Evolutionary conservation across 1,284 basidiomycete species (phyloP).

Genomic region (Schizophyllum commune): DNA sequence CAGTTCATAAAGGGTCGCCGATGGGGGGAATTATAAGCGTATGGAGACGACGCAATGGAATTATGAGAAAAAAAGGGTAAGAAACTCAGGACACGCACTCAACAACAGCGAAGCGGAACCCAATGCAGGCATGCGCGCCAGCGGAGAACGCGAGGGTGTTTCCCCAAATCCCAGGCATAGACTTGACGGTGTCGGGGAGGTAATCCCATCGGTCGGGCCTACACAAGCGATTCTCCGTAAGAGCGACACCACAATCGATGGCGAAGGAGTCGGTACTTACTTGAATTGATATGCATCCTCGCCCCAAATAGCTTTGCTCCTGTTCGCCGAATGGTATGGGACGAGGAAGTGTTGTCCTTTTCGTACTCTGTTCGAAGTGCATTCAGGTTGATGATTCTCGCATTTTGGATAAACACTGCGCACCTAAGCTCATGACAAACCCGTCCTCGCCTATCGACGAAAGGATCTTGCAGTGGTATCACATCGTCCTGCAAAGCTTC

Average conservation of each 20-base stretch:
- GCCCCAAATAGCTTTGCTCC: conserved; percentile 10
- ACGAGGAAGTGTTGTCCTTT: conserved; percentile 11
- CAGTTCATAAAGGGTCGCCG: too few species aligned
- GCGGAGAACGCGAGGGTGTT: conserved; percentile 11
- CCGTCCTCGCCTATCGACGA: conserved; percentile 6
- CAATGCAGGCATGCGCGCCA: conserved; percentile 11
- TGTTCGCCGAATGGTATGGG: conserved; percentile 4
- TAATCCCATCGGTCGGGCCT: conserved; percentile 12
- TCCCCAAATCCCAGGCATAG: conserved; percentile 12
- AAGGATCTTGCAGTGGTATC: conserved; percentile 8
- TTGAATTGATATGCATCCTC: conserved; percentile 8
- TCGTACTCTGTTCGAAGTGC: neutral
- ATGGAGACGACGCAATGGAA: too few species aligned
- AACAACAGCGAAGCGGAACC: conserved; percentile 13
- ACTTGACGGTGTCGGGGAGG: conserved; percentile 4
- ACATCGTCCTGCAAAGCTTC: conserved; percentile 10
- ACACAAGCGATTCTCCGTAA: neutral
- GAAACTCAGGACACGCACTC: conserved; percentile 4
- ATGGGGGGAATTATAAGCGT: too few species aligned
- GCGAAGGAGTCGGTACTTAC: neutral
- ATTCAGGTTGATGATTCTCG: neutral
- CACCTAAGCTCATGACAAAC: conserved; percentile 9
- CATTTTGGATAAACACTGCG: neutral
- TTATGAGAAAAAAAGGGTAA: neutral
- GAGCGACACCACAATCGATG: neutral